phyloP scores from a whole-genome alignment of 1,284 basidiomycete genomes.

The Marasmius fiardii region DNA sequence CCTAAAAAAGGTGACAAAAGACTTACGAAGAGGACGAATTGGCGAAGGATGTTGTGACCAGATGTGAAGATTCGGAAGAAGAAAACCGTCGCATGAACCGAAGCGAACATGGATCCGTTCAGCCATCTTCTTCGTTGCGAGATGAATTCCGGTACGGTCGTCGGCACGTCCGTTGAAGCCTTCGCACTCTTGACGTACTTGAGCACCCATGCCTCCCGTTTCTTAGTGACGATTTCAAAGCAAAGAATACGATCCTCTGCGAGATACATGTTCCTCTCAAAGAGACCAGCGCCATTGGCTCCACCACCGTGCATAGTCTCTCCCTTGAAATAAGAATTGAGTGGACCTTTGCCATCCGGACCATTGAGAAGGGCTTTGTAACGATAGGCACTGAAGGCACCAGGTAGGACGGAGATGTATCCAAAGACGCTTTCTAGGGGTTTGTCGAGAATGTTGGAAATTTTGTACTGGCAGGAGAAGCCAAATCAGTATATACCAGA shows the following conservation, averaged over 20 bases:
- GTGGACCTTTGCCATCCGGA: slow-evolving; percentile 79
- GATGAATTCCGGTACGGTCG: slow-evolving; percentile 84
- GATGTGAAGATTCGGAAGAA: slow-evolving; percentile 87
- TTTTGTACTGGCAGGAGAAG: slow-evolving; percentile 62
- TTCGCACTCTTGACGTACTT: slow-evolving; percentile 93
- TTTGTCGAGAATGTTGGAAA: slow-evolving; percentile 93
- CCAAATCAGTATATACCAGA: slow-evolving; percentile 8
- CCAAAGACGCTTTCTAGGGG: slow-evolving; percentile 91
- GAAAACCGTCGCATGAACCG: slow-evolving; percentile 82
- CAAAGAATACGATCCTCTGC: slow-evolving; percentile 95
- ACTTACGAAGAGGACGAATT: slow-evolving; percentile 69
- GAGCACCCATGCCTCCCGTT: slow-evolving; percentile 77
- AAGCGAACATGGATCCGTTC: slow-evolving; percentile 86
- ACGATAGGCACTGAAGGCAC: slow-evolving; percentile 91
- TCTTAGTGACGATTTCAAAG: slow-evolving; percentile 97
- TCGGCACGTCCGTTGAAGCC: slow-evolving; percentile 85
- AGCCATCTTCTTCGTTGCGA: slow-evolving; percentile 89
- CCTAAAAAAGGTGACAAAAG: neutral
- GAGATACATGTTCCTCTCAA: slow-evolving; percentile 89
- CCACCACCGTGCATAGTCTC: slow-evolving; percentile 80
- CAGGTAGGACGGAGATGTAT: slow-evolving; percentile 86
- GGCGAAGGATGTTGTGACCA: slow-evolving; percentile 86
- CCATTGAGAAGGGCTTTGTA: slow-evolving; percentile 84
- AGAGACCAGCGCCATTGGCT: slow-evolving; percentile 60
- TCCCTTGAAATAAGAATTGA: slow-evolving; percentile 90